Evolutionary conservation across 2,329 filamentous ascomycete genomes (phyloP), one percentile per base, ranked within the genome.

Genomic region (Aspergillus neotritici): DNA sequence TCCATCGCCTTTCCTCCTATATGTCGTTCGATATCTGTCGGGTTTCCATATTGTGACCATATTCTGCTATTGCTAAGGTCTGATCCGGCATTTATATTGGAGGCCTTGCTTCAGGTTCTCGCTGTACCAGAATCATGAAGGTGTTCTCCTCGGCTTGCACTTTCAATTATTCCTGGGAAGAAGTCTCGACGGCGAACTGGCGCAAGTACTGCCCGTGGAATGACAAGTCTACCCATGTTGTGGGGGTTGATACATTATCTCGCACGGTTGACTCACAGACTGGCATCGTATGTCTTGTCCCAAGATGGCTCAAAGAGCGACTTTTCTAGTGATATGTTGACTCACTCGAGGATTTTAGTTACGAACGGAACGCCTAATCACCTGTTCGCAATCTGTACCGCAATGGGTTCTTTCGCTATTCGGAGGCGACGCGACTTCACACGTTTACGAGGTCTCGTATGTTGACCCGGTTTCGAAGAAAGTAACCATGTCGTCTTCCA

Each of bases 181-280:
- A 97, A 69, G 93, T 98, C 30, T 95, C 89, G 17, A 89, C 88
- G 11, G 89, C 87, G 65, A 98, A 98, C 78, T 98, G 93, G 93
- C 85, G 83, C 57, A 98, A 98, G 70, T 98, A 98, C 72, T 94
- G 88, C 61, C 91, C 91, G 14, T 97, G 93, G 91, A 98, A 98
- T 74, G 86, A 96, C 68, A 93, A 95, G 72, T 90, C 87, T n/a
- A 87, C 89, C 32, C 93, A 98, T 69, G 93, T 98, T 54, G 82
- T 94, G 54, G 90, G 88, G 54, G 93, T 97, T 61, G 93, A 98
- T 72, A 97, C 91, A 11, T 71, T 98, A 58, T 84, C 82, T 41
- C 86, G 93, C 51, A 66, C 66, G 8, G 72, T 87, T 31, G 82
- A 86, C 59, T 67, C 78, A 5, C 57, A 62, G 10, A 85, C 82